Conservation (phyloP, 371 early-diverging fungal species). For the Ordospora colligata region DNA sequence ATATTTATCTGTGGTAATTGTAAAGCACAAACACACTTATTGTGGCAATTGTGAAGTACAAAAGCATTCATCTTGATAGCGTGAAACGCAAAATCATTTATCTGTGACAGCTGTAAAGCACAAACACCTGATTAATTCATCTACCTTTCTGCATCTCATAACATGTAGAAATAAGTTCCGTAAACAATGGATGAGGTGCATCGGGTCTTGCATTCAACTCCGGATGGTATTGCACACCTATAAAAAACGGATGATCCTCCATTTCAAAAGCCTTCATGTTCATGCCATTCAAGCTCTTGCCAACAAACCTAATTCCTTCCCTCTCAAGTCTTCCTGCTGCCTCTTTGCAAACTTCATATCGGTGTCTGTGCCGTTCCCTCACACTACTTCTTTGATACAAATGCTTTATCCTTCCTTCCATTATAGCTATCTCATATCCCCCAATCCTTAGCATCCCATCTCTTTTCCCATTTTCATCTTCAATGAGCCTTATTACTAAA, state of each 20-base stretch:
- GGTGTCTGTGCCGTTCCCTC: constrained; percentile 89
- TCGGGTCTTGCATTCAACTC: constrained; percentile 89
- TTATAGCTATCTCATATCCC: constrained; percentile 72
- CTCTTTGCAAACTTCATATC: constrained; percentile 90
- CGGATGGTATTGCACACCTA: constrained; percentile 95
- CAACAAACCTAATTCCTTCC: constrained; percentile 77
- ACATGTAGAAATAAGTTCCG: constrained; percentile 79
- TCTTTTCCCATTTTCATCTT: constrained; percentile 63
- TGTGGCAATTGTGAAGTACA: too few relatives aligned
- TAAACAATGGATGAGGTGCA: constrained; percentile 78
- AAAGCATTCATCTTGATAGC: too few relatives aligned
- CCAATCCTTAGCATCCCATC: constrained; percentile 79
- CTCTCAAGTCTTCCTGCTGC: constrained; percentile 68
- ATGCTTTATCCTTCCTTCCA: constrained; percentile 50
- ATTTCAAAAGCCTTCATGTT: constrained; percentile 92
- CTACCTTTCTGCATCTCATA: neutral
- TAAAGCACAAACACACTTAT: too few relatives aligned
- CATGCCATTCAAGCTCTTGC: constrained; percentile 77
- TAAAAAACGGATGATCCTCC: constrained; percentile 76
- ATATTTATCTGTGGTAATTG: too few relatives aligned
- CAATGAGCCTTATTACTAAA: constrained; percentile 82
- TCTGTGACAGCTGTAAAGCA: too few relatives aligned
- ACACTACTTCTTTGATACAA: constrained; percentile 68
- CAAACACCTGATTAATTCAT: neutral
- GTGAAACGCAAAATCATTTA: too few relatives aligned